Base-by-base conservation (phyloP, 78 protist genomes). In the Andalucia godoyi region DNA sequence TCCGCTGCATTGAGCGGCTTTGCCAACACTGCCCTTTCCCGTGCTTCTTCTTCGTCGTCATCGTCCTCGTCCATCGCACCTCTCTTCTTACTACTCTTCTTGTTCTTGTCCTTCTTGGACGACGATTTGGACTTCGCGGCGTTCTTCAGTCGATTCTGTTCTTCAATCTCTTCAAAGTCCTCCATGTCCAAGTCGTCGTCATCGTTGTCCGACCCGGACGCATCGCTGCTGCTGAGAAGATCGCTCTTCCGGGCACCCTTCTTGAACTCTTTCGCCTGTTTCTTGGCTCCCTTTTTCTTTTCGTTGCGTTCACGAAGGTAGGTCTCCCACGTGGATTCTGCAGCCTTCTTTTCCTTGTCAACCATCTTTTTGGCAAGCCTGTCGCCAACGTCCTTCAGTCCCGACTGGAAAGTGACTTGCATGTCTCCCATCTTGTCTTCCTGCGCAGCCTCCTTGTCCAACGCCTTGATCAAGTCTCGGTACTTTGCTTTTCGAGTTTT, bases 301-400 rank as follows among this genome's bases (percentile, higher is more conserved):
- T 21, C 60, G n/a, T 55, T 55, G 21, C 60, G 21, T 21, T 55
- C 21, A 18, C 60, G 21, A 18, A 29, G 54, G 53, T 29, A 21
- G 21, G 60, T 55, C 21, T 55, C 60, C 60, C 60, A 55, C 60
- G 53, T n/a, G n/a, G n/a, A n/a, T n/a, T n/a, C n/a, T n/a, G n/a
- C n/a, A n/a, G n/a, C n/a, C n/a, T 29, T 29, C 25, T 29, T 29
- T 55, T 55, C 60, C 21, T 55, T 55, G 21, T 55, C 60, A 29
- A 29, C 21, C 27, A 21, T 55, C n/a, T 21, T 29, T 55, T 55
- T 55, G 21, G 25, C 60, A 21, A 55, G n/a, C 21, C n/a, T 21
- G n/a, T 55, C n/a, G n/a, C n/a, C n/a, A n/a, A n/a, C n/a, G n/a
- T n/a, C n/a, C n/a, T n/a, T n/a, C n/a, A n/a, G n/a, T n/a, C n/a